Evolutionary conservation across 768 basidiomycete species (phyloP).

Genomic region (Xerocomus brunneocitrinus): DNA sequence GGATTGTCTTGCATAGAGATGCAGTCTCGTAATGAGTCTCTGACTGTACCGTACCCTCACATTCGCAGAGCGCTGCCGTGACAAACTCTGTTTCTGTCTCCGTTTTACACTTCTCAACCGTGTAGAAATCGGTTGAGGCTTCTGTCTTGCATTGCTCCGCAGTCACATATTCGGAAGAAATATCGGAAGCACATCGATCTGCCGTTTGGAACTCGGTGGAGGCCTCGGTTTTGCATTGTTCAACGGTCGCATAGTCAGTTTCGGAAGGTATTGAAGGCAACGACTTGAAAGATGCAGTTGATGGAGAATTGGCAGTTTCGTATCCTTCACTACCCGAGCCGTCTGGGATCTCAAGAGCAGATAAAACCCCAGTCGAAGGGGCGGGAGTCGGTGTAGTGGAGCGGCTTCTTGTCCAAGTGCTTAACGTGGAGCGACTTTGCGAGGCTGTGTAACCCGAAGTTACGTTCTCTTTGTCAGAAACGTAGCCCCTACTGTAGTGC

Average conservation of each 20-base stretch:
- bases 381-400: constrained; percentile 30
- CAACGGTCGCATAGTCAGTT: constrained; percentile 42
- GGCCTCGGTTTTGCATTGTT: constrained; percentile 39
- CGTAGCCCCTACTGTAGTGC: constrained; percentile 35
- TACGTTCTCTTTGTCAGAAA: constrained; percentile 58
- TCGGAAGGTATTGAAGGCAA: constrained; percentile 58
- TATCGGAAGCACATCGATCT: constrained; percentile 38
- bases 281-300: constrained; percentile 50
- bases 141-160: constrained; percentile 45
- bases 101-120: constrained; percentile 37
- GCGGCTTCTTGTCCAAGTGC: constrained; percentile 31
- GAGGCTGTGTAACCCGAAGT: constrained; percentile 32
- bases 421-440: constrained; percentile 32
- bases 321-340: constrained; percentile 50
- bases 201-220: constrained; percentile 48
- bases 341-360: constrained; percentile 28
- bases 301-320: constrained; percentile 39
- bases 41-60: constrained; percentile 30
- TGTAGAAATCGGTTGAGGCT: constrained; percentile 41
- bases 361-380: constrained; percentile 28
- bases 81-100: constrained; percentile 40
- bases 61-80: constrained; percentile 42
- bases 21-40: constrained; percentile 52
- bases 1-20: constrained; percentile 33
- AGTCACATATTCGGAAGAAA: constrained; percentile 47